Percentiles rank a stretch among this genome's conserved stretches.
phyloP scores from a whole-genome alignment of 495 filamentous ascomycete genomes.

The Aspergillus nidulans region DNA sequence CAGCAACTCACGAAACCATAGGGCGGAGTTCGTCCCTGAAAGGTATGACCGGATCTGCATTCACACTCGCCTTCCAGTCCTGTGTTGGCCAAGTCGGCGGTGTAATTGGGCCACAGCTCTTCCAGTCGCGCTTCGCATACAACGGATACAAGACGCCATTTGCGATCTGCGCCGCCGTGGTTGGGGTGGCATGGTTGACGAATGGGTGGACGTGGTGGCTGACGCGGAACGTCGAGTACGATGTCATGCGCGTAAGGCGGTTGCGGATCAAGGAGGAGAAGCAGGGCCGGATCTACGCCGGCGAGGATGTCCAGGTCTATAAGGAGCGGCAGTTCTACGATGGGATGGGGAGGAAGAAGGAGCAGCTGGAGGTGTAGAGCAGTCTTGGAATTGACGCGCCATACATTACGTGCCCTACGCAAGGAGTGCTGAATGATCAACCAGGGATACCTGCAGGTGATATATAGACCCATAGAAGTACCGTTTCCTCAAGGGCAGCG shows the following conservation, averaged over 20 bases:
- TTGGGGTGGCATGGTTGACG: constrained; percentile 19
- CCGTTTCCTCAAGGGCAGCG: too few species aligned
- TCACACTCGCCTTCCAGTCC: constrained; percentile 28
- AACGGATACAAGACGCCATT: constrained; percentile 30
- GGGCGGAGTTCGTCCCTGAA: constrained; percentile 27
- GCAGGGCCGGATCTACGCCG: constrained; percentile 19
- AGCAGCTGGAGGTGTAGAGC: neutral
- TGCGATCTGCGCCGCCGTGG: constrained; percentile 22
- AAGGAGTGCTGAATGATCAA: neutral
- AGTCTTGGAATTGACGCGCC: neutral
- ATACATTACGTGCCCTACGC: neutral
- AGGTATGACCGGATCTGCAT: constrained; percentile 30
- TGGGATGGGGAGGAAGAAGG: neutral
- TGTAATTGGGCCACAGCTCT: constrained; percentile 30
- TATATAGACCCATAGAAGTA: too few species aligned
- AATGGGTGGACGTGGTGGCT: constrained; percentile 31
- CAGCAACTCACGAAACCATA: neutral
- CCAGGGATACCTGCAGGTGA: too few species aligned
- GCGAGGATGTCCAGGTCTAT: constrained; percentile 19
- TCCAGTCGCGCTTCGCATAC: constrained; percentile 23
- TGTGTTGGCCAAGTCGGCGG: constrained; percentile 32
- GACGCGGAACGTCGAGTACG: constrained; percentile 27
- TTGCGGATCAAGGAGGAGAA: constrained; percentile 18
- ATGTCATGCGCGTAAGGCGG: constrained; percentile 24
- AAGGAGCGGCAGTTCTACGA: constrained; percentile 8